Conservation (phyloP, 2,329 filamentous ascomycete species). For the Verticillium nonalfalfae region DNA sequence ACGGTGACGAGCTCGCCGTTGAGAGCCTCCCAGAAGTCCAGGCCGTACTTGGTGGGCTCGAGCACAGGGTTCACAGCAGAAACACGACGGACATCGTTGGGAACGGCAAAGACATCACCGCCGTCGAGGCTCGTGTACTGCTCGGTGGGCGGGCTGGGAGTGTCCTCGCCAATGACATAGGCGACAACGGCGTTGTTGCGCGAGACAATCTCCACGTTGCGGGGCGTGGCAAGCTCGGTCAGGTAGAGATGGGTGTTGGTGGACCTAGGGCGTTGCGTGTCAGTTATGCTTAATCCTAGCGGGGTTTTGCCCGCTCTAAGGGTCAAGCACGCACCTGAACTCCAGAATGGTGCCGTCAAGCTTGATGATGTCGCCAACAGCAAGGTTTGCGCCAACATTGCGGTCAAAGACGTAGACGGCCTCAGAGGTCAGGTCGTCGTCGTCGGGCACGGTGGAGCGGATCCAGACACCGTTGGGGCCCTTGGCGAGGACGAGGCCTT, state of each 20-base stretch:
- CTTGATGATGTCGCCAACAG: constrained; percentile 56
- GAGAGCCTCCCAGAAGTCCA: constrained; percentile 71
- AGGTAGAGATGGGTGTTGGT: constrained; percentile 52
- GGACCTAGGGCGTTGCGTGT: constrained; percentile 30
- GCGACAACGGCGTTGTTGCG: constrained; percentile 48
- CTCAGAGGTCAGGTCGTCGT: constrained; percentile 52
- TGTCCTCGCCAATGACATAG: constrained; percentile 54
- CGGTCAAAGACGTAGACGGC: constrained; percentile 59
- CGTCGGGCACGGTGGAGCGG: constrained; percentile 50
- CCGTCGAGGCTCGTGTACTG: constrained; percentile 56
- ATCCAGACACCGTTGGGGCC: constrained; percentile 57
- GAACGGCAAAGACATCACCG: constrained; percentile 59
- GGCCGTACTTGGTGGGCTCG: constrained; percentile 53
- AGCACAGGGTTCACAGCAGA: constrained; percentile 55
- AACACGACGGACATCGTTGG: constrained; percentile 54
- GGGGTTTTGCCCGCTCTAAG: background rate
- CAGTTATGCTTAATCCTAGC: background rate
- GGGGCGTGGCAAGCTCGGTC: constrained; percentile 54
- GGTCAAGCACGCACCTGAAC: constrained; percentile 31
- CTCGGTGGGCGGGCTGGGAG: constrained; percentile 50
- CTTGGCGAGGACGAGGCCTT: constrained; percentile 60
- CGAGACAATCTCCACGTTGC: constrained; percentile 45
- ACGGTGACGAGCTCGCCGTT: constrained; percentile 62
- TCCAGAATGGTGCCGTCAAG: constrained; percentile 56
- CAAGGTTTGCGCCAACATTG: constrained; percentile 41